Evolutionary conservation across 78 protist species (phyloP), one percentile per base, ranked within the genome.

Genomic region (Cavenderia fasciculata): DNA sequence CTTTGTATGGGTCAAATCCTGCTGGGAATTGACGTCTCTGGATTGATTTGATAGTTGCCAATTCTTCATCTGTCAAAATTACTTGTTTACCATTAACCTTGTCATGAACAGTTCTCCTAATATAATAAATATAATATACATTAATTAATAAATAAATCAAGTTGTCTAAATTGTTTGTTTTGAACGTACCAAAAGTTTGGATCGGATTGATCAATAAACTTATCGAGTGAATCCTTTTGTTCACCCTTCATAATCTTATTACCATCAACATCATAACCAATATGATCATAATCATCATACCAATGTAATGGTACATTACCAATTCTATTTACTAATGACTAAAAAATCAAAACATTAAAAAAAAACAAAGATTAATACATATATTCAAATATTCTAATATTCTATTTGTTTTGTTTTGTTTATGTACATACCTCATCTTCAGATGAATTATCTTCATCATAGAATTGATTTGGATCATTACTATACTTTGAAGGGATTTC

Each of bases 211-310:
- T 87, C 93, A 18, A 87, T 34, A 46, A 94, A 96, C 56, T 61
- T 72, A 59, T 96, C 97, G n/a, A 97, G 56, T 14, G 87, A 79
- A 69, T 95, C 97, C 69, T 77, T 76, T 33, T 4, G 47, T 23
- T 34, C 76, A 1, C 87, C 91, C 40, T 85, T 78, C 85, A 86
- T 54, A 77, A 97, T 93, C 86, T 90, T 88, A 61, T 96, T 92
- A 12, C 99, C 99, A n/a, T 95, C 92, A 14, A 96, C 74, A 74
- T 94, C 97, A 92, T 98, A 98, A 38, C 99, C 99, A 25, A 97
- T 89, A 94, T 98, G 99, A 61, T 95, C 97, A 23, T 86, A 75
- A 34, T 96, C 99, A 6, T 96, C 92, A 87, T 97, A 98, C 99
- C 98, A 98, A 74, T 95, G 97, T 31, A 96, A 11, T 11, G 99